These are phyloP conservation scores for Jaenimonas drosophilae DNA, from an alignment of 208 protist species.

Conservation along the genomic window DNA sequence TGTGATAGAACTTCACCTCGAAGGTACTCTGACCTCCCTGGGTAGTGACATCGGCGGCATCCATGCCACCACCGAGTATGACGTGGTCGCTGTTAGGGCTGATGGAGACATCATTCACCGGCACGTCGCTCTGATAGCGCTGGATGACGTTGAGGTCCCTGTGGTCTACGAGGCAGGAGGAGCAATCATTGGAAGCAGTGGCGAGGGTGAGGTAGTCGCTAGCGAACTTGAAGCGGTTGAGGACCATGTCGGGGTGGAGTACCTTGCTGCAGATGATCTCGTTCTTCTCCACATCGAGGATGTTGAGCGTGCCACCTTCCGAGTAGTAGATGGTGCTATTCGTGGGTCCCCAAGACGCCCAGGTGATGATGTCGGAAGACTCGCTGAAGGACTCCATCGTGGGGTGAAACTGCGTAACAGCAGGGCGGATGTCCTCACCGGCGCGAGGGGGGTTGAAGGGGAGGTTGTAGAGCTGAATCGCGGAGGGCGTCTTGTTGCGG, in stretches of 20 bases:
- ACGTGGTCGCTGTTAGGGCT: constrained; percentile 87
- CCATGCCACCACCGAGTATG: constrained; percentile 96
- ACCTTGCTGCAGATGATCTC: constrained; percentile 56
- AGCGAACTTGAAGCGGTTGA: constrained; percentile 88
- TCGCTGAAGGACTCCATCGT: constrained; percentile 41
- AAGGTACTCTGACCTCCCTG: constrained; percentile 87
- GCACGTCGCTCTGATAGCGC: constrained; percentile 93
- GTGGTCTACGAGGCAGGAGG: constrained; percentile 92
- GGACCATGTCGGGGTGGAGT: constrained; percentile 44
- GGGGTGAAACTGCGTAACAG: constrained; percentile 51
- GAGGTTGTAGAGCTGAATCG: constrained; percentile 88
- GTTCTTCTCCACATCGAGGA: constrained; percentile 90
- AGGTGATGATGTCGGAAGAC: constrained; percentile 63
- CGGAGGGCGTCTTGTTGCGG: constrained; percentile 55
- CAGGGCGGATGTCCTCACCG: constrained; percentile 49
- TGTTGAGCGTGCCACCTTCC: constrained; percentile 89
- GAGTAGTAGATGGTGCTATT: constrained; percentile 94
- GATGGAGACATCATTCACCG: constrained; percentile 96
- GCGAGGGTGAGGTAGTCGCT: constrained; percentile 88
- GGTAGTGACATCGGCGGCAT: constrained; percentile 94
- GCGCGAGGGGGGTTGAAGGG: constrained; percentile 43
- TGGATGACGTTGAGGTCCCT: constrained; percentile 89
- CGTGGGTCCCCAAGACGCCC: constrained; percentile 92
- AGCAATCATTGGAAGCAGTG: constrained; percentile 92
- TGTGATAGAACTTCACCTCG: constrained; percentile 96